Conservation (phyloP, 1,284 basidiomycete species). For the Schizophyllum commune region DNA sequence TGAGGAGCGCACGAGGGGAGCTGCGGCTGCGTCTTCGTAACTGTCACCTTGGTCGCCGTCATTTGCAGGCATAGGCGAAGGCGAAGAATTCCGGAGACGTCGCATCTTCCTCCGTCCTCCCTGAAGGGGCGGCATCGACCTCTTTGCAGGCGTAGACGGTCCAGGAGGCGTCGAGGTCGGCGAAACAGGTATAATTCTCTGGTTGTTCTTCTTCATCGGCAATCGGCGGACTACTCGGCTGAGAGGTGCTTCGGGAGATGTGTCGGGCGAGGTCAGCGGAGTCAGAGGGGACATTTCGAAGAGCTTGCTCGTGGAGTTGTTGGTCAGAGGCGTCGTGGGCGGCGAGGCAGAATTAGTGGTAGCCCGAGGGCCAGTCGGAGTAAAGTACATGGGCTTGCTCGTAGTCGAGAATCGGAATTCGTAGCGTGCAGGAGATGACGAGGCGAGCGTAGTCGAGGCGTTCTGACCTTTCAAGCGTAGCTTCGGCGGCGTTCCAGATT, state of each 20-base stretch:
- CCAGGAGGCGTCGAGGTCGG: not conserved
- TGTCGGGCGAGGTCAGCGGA: conserved; percentile 11
- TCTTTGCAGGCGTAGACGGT: not conserved
- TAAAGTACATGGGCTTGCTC: not conserved
- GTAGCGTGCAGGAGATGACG: not conserved
- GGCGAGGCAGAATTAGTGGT: not conserved
- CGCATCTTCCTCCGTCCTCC: not conserved
- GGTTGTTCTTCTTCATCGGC: conserved; percentile 1
- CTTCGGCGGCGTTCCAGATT: not conserved
- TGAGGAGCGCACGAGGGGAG: not conserved
- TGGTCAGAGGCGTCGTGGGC: not conserved
- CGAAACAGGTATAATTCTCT: not conserved
- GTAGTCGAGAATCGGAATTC: not conserved
- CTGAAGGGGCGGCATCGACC: not conserved
- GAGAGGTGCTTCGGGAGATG: conserved; percentile 4
- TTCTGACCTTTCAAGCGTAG: not conserved
- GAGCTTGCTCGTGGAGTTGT: not conserved
- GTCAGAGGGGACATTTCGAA: conserved; percentile 7
- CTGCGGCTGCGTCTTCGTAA: not conserved
- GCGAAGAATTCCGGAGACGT: not conserved
- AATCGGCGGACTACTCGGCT: not conserved
- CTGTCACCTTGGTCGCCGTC: not conserved
- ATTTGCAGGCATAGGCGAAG: not conserved
- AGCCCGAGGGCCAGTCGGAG: not conserved
- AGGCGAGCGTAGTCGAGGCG: not conserved